These are phyloP conservation scores for Rhynchospora pubera DNA, from an alignment of 176 grass and related monocot species.

Conservation along the genomic window DNA sequence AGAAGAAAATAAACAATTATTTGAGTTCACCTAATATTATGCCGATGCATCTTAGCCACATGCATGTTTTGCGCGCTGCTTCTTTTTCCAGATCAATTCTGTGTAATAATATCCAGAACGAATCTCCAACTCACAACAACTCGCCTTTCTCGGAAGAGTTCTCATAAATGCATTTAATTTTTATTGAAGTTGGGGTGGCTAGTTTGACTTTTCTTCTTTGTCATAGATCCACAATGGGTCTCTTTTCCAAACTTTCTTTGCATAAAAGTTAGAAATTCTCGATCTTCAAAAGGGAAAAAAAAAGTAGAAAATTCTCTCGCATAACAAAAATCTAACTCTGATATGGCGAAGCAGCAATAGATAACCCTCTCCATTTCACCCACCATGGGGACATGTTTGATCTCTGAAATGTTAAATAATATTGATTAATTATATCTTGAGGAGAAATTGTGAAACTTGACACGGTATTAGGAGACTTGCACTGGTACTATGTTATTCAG, in stretches of 20 bases:
- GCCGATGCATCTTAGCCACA: not conserved
- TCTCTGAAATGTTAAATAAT: not conserved
- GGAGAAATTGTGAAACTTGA: not conserved
- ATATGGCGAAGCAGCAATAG: not conserved
- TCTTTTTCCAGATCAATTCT: not conserved
- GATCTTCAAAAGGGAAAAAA: not conserved
- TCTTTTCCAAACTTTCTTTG: not conserved
- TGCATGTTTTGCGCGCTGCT: not conserved
- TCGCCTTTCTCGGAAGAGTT: not conserved
- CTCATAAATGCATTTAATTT: constrained; percentile 6
- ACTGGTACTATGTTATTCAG: not conserved
- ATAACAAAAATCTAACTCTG: not conserved
- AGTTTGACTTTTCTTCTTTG: not conserved
- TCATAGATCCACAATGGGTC: not conserved
- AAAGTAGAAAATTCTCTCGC: too few relatives aligned
- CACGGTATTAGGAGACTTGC: not conserved
- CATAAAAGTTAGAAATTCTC: not conserved
- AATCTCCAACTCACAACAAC: not conserved
- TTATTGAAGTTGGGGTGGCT: not conserved
- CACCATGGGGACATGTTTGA: not conserved
- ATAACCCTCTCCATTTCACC: constrained; percentile 9
- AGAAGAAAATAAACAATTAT: not conserved
- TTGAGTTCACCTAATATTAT: not conserved
- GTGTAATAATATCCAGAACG: not conserved
- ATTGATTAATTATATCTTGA: not conserved